Evolutionary conservation across 768 basidiomycete species (phyloP).

Genomic region (Lentinus tigrinus): DNA sequence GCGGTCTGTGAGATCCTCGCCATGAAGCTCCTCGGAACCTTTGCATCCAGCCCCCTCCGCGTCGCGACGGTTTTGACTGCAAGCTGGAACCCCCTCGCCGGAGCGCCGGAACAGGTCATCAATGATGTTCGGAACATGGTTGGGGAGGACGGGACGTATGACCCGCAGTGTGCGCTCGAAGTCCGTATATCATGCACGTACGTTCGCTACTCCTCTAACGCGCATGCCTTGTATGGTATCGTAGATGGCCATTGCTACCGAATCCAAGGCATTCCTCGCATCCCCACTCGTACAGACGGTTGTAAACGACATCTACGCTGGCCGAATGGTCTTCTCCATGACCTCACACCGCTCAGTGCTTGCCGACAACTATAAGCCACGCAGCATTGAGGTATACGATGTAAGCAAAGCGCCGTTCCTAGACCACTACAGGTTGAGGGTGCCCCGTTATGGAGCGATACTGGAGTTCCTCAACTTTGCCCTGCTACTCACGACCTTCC

Average conservation of each 20-base stretch:
- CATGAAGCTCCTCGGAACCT: conserved; percentile 78
- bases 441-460: conserved; percentile 76
- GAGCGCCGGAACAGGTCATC: conserved; percentile 65
- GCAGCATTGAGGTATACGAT: conserved; percentile 73
- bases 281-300: conserved; percentile 84
- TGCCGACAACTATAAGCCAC: conserved; percentile 86
- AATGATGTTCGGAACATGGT: conserved; percentile 64
- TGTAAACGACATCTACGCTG: conserved; percentile 83
- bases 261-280: conserved; percentile 81
- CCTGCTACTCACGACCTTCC: conserved; percentile 63
- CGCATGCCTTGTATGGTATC: not conserved
- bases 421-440: conserved; percentile 84
- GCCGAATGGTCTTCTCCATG: conserved; percentile 68
- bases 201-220: not conserved
- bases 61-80: conserved; percentile 78
- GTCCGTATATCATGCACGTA: conserved; percentile 39
- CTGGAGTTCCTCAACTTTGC: conserved; percentile 80
- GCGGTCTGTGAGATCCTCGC: conserved; percentile 86
- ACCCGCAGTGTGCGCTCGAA: conserved; percentile 83
- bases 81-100: conserved; percentile 82
- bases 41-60: conserved; percentile 73
- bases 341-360: conserved; percentile 69
- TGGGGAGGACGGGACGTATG: conserved; percentile 62
- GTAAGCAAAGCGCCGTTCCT: conserved; percentile 65
- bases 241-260: conserved; percentile 86